These are phyloP conservation scores for Protomyces arabidopsidicola DNA, from an alignment of 1,139 yeast species.

Conservation along the genomic window DNA sequence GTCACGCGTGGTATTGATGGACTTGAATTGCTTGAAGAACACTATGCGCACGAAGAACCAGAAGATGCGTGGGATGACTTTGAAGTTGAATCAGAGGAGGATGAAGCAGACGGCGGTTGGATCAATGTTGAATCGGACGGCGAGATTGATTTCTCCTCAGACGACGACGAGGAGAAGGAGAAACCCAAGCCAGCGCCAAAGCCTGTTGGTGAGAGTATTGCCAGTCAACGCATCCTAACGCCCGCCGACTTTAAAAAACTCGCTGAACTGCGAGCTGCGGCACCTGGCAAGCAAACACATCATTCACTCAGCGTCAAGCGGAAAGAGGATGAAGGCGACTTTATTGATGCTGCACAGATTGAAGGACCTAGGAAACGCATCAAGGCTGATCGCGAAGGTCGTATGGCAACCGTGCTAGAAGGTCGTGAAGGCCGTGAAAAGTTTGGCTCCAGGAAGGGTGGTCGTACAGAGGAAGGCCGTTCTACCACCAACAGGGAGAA, in stretches of 20 bases:
- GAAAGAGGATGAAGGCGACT: constrained; percentile 29
- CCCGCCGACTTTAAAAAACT: constrained; percentile 97
- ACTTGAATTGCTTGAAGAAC: constrained; percentile 77
- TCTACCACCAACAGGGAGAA: constrained; percentile 94
- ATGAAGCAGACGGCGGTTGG: constrained; percentile 52
- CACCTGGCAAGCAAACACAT: constrained; percentile 24
- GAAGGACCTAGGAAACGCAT: constrained; percentile 73
- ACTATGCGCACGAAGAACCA: constrained; percentile 64
- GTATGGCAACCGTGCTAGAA: constrained; percentile 77
- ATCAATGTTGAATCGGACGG: constrained; percentile 53
- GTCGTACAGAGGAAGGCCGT: constrained; percentile 59
- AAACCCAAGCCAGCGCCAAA: not conserved
- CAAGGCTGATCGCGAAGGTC: constrained; percentile 84
- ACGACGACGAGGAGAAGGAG: constrained; percentile 45
- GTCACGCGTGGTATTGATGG: constrained; percentile 75
- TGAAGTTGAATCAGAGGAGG: constrained; percentile 42
- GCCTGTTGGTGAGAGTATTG: constrained; percentile 50
- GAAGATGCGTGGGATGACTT: constrained; percentile 51
- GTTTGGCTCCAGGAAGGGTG: constrained; percentile 82
- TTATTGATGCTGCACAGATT: constrained; percentile 71
- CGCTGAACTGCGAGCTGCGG: constrained; percentile 65
- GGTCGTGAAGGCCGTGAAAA: constrained; percentile 91
- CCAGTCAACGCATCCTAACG: constrained; percentile 73
- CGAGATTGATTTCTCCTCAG: constrained; percentile 44
- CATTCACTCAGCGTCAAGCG: constrained; percentile 13